Evolutionary conservation across 2,329 filamentous ascomycete species (phyloP).

Genomic region (Verticillium zaregamsianum): DNA sequence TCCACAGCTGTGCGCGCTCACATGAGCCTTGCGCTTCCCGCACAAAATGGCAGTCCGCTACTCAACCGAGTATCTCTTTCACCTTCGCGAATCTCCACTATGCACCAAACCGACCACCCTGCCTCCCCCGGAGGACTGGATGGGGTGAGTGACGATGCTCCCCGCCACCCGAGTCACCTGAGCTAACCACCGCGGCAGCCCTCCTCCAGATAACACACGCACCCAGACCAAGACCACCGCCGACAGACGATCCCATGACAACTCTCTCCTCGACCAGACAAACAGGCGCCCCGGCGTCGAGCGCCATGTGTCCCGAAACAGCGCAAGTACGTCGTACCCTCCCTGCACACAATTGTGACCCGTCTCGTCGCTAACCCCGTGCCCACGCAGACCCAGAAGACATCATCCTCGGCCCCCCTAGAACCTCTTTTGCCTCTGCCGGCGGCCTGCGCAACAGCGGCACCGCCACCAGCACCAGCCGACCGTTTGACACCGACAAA

Average conservation of each 20-base stretch:
- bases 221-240: constrained; percentile 37
- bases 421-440: constrained; percentile 75
- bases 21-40: constrained; percentile 33
- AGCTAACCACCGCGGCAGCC: constrained; percentile 24
- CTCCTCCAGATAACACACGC: constrained; percentile 40
- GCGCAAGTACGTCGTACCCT: constrained; percentile 43
- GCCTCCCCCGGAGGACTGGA: constrained; percentile 89
- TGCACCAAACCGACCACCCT: constrained; percentile 75
- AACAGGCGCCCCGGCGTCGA: constrained; percentile 49
- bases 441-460: constrained; percentile 49
- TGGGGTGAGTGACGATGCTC: constrained; percentile 63
- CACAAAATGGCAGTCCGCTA: constrained; percentile 60
- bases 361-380: not conserved
- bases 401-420: constrained; percentile 79
- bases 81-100: constrained; percentile 76
- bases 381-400: constrained; percentile 62
- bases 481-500: constrained; percentile 51
- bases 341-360: not conserved
- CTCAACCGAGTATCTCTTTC: constrained; percentile 69
- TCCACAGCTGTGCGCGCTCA: constrained; percentile 1
- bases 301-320: constrained; percentile 52
- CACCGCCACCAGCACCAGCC: constrained; percentile 17
- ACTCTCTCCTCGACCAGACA: constrained; percentile 40
- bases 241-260: constrained; percentile 43
- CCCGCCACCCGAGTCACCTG: not conserved